Percentiles rank a stretch among this genome's conserved stretches.
phyloP scores from a whole-genome alignment of 75 land plant species.

The Adiantum capillusveneris region DNA sequence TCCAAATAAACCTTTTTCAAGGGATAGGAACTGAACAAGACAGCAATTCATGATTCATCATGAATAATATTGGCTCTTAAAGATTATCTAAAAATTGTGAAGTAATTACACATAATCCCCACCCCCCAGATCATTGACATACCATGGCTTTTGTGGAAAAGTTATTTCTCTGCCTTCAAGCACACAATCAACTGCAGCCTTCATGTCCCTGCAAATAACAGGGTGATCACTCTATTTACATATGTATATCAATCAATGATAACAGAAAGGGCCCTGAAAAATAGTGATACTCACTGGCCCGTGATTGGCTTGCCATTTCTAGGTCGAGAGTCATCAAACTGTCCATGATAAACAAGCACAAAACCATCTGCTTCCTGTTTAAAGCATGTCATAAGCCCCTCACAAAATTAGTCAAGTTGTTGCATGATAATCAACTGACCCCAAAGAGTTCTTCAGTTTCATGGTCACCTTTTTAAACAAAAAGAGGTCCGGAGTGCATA shows the following conservation, averaged over 20 bases:
- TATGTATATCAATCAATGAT: neutral
- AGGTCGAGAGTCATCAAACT: conserved; percentile 91
- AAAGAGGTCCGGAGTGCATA: conserved; percentile 91
- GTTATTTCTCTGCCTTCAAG: conserved; percentile 62
- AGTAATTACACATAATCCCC: neutral
- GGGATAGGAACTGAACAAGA: too few species aligned
- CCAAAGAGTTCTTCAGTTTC: too few species aligned
- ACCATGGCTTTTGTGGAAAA: conserved; percentile 74
- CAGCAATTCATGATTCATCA: too few species aligned
- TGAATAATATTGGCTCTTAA: neutral
- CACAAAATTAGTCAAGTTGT: too few species aligned
- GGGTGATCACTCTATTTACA: too few species aligned
- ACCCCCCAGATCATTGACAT: neutral
- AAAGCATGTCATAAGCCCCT: neutral
- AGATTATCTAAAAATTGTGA: neutral
- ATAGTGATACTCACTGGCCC: conserved; percentile 49
- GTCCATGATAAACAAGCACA: conserved; percentile 91
- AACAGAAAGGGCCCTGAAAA: neutral
- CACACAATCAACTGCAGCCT: conserved; percentile 70
- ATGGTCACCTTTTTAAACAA: conserved; percentile 91
- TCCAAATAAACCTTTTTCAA: too few species aligned
- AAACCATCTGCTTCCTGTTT: conserved; percentile 59
- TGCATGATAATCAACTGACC: too few species aligned
- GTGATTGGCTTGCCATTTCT: conserved; percentile 63
- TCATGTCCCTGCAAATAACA: conserved; percentile 71